phyloP scores from a whole-genome alignment of 768 basidiomycete species.

The Psilocybe cyanescens region DNA sequence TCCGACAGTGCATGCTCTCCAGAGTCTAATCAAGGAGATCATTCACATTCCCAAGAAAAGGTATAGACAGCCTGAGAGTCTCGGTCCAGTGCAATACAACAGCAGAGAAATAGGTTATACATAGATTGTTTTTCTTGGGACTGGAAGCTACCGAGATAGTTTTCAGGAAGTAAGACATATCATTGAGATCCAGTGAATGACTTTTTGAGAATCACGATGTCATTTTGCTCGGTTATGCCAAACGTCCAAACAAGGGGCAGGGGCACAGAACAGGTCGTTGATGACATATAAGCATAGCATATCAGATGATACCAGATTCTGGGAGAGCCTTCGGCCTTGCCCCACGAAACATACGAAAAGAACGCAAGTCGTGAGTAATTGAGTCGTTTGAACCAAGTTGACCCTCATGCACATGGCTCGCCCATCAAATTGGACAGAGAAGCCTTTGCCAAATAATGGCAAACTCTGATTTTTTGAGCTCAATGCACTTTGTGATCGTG shows the following conservation, averaged over 20 bases:
- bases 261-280: background rate
- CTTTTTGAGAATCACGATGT: background rate
- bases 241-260: background rate
- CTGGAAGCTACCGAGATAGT: background rate
- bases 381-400: too few species aligned
- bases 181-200: background rate
- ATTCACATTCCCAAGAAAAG: background rate
- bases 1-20: background rate
- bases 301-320: background rate
- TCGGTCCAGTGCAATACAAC: background rate
- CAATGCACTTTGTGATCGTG: background rate
- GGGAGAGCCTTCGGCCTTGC: background rate
- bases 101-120: background rate
- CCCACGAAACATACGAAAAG: background rate
- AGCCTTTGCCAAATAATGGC: slow-evolving; percentile 18
- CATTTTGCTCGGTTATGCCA: background rate
- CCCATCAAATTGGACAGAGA: background rate
- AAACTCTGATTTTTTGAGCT: slow-evolving; percentile 23
- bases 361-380: background rate
- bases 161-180: background rate
- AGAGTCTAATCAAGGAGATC: background rate
- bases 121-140: background rate
- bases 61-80: background rate
- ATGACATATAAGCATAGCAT: background rate
- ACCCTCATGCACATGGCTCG: too few species aligned